Evolutionary conservation across 768 basidiomycete species (phyloP).

Genomic region (Pisolithus marmoratus): DNA sequence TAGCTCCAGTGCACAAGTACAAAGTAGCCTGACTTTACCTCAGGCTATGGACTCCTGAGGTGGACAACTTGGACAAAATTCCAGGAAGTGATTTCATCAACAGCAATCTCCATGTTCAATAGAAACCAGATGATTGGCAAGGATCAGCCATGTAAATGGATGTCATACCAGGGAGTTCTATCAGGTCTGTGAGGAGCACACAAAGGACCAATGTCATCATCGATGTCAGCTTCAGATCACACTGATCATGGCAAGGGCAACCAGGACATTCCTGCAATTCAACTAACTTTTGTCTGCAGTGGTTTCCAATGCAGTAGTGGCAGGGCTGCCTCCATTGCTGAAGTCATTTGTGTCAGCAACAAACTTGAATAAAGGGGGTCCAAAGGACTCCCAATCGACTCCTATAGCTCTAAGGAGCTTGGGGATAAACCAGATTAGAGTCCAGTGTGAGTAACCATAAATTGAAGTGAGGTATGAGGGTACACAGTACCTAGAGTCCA

Average conservation of each 20-base stretch:
- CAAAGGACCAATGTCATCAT: conserved; percentile 24
- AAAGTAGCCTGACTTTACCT: not conserved
- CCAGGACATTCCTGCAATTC: not conserved
- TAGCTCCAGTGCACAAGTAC: not conserved
- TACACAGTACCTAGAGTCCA: no score
- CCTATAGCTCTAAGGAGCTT: no score
- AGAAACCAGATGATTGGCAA: not conserved
- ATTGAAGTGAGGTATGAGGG: no score
- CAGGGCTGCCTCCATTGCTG: not conserved
- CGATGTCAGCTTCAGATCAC: conserved; percentile 16
- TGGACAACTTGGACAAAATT: conserved; percentile 7
- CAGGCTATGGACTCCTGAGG: not conserved
- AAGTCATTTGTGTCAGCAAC: no score
- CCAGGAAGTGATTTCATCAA: conserved; percentile 17
- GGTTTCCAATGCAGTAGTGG: not conserved
- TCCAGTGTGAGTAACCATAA: no score
- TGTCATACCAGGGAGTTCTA: conserved; percentile 16
- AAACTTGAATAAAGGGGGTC: no score
- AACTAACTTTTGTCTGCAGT: not conserved
- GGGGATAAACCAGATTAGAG: no score
- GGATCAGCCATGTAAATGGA: not conserved
- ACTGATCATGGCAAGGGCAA: conserved; percentile 1
- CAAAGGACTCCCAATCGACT: no score
- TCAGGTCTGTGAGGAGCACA: conserved; percentile 18
- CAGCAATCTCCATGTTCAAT: conserved; percentile 13